A percentile compares a stretch with the other conserved stretches of the same genome.
Evolutionary conservation across 352 stramenopile genomes (phyloP).

Genomic region (Phytophthora kernoviae): DNA sequence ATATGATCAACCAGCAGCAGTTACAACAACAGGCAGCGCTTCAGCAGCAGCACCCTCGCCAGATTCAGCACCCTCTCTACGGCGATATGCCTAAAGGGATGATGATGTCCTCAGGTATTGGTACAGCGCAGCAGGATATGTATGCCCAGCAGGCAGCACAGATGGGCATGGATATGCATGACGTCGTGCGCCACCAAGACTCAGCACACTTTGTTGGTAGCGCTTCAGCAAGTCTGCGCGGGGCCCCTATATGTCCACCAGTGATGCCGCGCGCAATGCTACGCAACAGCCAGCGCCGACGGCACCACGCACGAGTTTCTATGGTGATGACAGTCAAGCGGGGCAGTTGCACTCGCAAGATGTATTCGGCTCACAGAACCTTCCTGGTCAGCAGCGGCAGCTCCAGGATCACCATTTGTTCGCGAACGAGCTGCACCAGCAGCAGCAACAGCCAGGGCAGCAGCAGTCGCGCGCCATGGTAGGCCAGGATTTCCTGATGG

Average conservation of each 20-base stretch:
- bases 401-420: constrained; percentile 52
- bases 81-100: constrained; percentile 59
- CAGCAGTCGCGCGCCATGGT: constrained; percentile 39
- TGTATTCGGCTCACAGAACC: constrained; percentile 47
- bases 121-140: constrained; percentile 49
- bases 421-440: constrained; percentile 43
- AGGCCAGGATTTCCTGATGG: constrained; percentile 58
- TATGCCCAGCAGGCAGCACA: constrained; percentile 54
- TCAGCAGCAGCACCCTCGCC: constrained; percentile 48
- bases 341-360: constrained; percentile 55
- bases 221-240: constrained; percentile 22
- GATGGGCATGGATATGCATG: constrained; percentile 64
- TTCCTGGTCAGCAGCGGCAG: constrained; percentile 42
- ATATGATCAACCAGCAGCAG: constrained; percentile 58
- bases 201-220: constrained; percentile 35
- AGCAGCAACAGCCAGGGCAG: constrained; percentile 40
- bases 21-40: constrained; percentile 46
- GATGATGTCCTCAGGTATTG: constrained; percentile 47
- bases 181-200: constrained; percentile 54
- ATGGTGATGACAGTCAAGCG: constrained; percentile 41
- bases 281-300: constrained; percentile 35
- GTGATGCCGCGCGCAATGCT: constrained; percentile 25
- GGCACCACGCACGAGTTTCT: constrained; percentile 44
- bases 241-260: constrained; percentile 27
- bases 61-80: constrained; percentile 61